Evolutionary conservation across 2,329 filamentous ascomycete species (phyloP).

Genomic region (Nigrospora oryzae): DNA sequence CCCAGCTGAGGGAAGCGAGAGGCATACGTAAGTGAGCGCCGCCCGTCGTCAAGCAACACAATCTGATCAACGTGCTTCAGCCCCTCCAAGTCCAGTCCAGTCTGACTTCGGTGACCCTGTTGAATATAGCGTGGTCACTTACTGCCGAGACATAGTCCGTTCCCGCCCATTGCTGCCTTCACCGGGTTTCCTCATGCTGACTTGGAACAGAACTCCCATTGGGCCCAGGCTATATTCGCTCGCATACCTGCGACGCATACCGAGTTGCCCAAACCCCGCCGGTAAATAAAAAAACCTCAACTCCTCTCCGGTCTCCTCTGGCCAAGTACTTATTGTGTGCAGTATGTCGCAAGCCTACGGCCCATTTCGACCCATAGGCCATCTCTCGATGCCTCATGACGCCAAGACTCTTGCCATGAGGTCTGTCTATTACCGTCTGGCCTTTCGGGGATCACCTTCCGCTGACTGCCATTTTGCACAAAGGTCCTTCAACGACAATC

Average conservation of each 20-base stretch:
- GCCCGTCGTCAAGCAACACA: conserved; percentile 13
- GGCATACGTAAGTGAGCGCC: conserved; percentile 35
- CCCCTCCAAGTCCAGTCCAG: conserved; percentile 16
- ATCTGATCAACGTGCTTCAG: conserved; percentile 5
- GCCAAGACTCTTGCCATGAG: conserved; percentile 46
- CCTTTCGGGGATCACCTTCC: not conserved
- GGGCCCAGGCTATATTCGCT: conserved; percentile 54
- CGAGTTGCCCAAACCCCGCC: conserved; percentile 31
- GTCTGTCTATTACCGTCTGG: conserved; percentile 22
- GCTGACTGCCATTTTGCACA: not conserved
- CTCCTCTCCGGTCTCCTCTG: not conserved
- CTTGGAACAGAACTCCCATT: conserved; percentile 38
- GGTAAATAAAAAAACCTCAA: conserved; percentile 18
- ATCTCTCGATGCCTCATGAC: conserved; percentile 34
- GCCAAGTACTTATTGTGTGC: not conserved
- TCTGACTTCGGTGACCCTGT: conserved; percentile 6
- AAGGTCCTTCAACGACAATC: conserved; percentile 47
- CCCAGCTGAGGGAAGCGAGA: conserved; percentile 43
- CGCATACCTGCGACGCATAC: conserved; percentile 42
- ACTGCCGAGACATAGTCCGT: no score
- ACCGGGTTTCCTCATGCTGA: not conserved
- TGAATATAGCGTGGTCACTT: no score
- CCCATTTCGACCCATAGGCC: conserved; percentile 25
- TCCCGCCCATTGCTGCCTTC: not conserved
- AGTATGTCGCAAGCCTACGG: conserved; percentile 16